These are phyloP conservation scores for Ganoderma meredithae DNA, from an alignment of 1,284 basidiomycete species.

Conservation along the genomic window DNA sequence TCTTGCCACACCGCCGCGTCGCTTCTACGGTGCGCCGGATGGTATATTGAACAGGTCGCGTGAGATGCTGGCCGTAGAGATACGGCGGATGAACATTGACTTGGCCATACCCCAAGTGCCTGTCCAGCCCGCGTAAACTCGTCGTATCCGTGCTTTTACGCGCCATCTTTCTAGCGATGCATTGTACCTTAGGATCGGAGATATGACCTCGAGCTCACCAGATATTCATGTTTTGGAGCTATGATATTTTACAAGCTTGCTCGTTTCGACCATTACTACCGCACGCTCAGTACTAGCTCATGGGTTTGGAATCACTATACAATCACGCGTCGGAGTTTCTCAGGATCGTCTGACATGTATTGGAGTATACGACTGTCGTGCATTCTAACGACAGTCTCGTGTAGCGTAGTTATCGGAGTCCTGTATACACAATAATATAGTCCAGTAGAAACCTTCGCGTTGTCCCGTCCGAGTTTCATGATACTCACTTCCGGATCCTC, in stretches of 20 bases:
- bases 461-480: no score
- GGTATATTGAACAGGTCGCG: background rate
- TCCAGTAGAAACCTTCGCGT: no score
- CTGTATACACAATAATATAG: background rate
- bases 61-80: background rate
- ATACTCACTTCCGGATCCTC: background rate
- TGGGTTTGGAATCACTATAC: background rate
- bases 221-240: background rate
- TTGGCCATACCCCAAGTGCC: background rate
- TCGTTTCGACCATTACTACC: background rate
- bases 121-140: background rate
- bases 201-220: background rate
- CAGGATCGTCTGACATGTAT: background rate
- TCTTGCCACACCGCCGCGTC: background rate
- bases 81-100: background rate
- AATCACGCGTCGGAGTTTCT: background rate
- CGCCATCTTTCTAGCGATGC: no score
- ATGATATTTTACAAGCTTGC: background rate
- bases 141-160: background rate
- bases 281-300: background rate
- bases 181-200: no score
- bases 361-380: background rate
- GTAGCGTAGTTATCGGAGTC: background rate
- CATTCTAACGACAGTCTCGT: background rate
- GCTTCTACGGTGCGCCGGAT: background rate